Evolutionary conservation across 169 alveolate species (phyloP), one percentile per base, ranked within the genome.

Genomic region (Babesia microti): DNA sequence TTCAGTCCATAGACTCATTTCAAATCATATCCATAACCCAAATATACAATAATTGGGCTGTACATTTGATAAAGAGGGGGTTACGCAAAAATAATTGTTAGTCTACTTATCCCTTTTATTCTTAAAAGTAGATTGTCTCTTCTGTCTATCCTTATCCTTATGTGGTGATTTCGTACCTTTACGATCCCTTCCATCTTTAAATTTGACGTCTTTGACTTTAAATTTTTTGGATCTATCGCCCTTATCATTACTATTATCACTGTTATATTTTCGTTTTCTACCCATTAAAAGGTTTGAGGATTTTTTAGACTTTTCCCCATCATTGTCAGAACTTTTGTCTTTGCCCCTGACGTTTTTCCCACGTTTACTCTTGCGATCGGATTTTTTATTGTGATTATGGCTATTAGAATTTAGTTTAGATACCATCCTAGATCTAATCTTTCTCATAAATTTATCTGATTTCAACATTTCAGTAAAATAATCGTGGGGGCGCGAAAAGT

Each of bases 381-480:
- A n/a, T n/a, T n/a, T n/a, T n/a, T n/a, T n/a, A n/a, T n/a, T n/a
- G n/a, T n/a, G n/a, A n/a, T n/a, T n/a, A n/a, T n/a, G n/a, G n/a
- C n/a, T n/a, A n/a, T n/a, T n/a, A n/a, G n/a, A n/a, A n/a, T n/a
- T n/a, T n/a, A n/a, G n/a, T n/a, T n/a, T n/a, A n/a, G n/a, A n/a
- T n/a, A n/a, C n/a, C n/a, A n/a, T n/a, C n/a, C n/a, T n/a, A n/a
- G n/a, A n/a, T n/a, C 51, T 45, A n/a, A 63, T 53, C 19, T 43
- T 0, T 1, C 34, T 35, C 75, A 63, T 63, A 7, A 53, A 68
- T 9, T 33, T 11, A 32, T 63, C 75, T 9, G 59, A 53, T 18
- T 63, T 63, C 18, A 63, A 6, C 75, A 63, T 63, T 33, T 63
- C 75, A 0, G 75, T 60, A 21, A 53, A 63, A 39, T 53, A 63